Evolutionary conservation across 2,329 filamentous ascomycete genomes (phyloP), one percentile per base, ranked within the genome.

Genomic region (Aspergillus sp.): DNA sequence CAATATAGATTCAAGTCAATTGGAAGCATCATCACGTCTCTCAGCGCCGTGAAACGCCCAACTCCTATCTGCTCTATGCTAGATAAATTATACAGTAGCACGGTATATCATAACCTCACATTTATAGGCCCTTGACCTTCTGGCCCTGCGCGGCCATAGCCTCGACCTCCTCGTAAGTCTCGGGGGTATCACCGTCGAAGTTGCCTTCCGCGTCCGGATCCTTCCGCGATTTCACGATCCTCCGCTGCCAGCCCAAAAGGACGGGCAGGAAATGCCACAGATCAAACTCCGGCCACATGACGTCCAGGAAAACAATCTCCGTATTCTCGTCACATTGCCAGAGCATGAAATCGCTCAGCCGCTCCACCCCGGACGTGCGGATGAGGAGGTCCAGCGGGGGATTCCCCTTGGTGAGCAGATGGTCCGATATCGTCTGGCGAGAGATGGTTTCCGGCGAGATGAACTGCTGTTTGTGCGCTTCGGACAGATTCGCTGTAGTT

Each of bases 271-370:
- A 95, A 37, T 88, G 75, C 78, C 86, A 89, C 4, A 98, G 70
- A 54, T 93, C 86, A 49, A 98, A 95, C 42, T 95, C 86, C 2
- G 91, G 91, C 91, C 91, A 98, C 41, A 94, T 69, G 43, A 85
- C 91, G 49, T 93, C 75, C 35, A 95, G 64, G 55, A 96, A 98
- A 38, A 93, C 85, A 43, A 98, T 82, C 39, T 93, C 82, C 0
- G 91, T 95, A 42, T 89, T 72, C 53, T 94, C 77, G 53, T 96
- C 88, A 49, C 85, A 91, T 61, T 98, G 91, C 91, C 91, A 98
- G 20, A 98, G 77, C 88, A 98, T 91, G 51, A 96, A 98, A 57
- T 98, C 91, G 53, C 86, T 95, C 37, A 98, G 67, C 30, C 91
- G 75, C 58, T 88, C 82, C 10, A 98, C 91, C 16, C 88, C 89